Percentiles rank a stretch among this genome's conserved stretches.
Conservation (phyloP, 805 yeast genomes). For the Wickerhamiella sorbophila region DNA sequence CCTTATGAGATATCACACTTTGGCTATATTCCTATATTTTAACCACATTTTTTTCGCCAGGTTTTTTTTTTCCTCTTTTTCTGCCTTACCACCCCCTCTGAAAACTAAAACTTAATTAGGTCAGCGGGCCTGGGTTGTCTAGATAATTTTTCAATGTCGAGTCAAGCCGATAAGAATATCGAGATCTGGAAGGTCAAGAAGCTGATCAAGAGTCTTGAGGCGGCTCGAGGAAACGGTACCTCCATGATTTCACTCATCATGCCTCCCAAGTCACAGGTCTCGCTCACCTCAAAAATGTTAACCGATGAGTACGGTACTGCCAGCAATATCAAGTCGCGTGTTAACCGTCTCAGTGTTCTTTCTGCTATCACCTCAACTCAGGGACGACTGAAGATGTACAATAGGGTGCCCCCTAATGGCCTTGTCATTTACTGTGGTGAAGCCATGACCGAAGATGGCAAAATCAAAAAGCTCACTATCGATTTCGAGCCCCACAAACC, state of each 20-base stretch:
- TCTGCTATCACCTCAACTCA: slow-evolving; percentile 98
- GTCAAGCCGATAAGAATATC: slow-evolving; percentile 89
- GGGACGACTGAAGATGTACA: slow-evolving; percentile 84
- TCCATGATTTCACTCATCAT: slow-evolving; percentile 95
- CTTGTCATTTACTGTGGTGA: slow-evolving; percentile 97
- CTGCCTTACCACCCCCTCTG: no score
- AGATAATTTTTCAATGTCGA: slow-evolving; percentile 10
- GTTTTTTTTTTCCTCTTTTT: no score
- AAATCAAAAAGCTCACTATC: slow-evolving; percentile 89
- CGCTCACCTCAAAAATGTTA: slow-evolving; percentile 76
- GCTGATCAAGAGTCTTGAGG: slow-evolving; percentile 70
- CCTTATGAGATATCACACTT: no score
- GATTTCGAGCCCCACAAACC: slow-evolving; percentile 99
- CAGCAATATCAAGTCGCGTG: slow-evolving; percentile 94
- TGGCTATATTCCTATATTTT: no score
- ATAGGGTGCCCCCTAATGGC: slow-evolving; percentile 85
- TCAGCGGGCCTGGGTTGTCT: neutral
- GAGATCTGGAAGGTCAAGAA: slow-evolving; percentile 99
- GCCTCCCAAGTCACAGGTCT: slow-evolving; percentile 90
- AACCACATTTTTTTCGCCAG: no score
- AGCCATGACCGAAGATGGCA: slow-evolving; percentile 91
- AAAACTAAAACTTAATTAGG: neutral
- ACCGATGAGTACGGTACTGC: slow-evolving; percentile 99
- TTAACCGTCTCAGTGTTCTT: slow-evolving; percentile 84
- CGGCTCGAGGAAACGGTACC: slow-evolving; percentile 97